A percentile compares a stretch with the other conserved stretches of the same genome.
Conservation (phyloP, 306 rosid species). For the Dalbergia cochinchinensis region DNA sequence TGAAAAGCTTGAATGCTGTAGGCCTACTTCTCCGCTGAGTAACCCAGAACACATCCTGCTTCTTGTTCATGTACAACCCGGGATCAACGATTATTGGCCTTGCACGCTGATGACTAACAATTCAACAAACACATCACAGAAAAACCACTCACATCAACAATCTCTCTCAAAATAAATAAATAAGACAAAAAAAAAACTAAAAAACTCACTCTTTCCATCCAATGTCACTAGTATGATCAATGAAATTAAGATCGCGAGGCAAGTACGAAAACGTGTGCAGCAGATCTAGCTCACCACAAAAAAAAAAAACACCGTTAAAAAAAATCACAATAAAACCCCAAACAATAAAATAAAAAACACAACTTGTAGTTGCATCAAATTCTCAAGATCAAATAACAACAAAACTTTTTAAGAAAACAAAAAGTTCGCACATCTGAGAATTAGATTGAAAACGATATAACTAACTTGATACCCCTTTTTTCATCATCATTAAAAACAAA, state of each 20-base stretch:
- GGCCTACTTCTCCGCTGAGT: conserved; percentile 97
- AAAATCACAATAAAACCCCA: background rate
- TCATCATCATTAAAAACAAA: too few relatives aligned
- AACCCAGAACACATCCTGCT: conserved; percentile 91
- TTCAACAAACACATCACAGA: conserved; percentile 15
- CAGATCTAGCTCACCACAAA: conserved; percentile 75
- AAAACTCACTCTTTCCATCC: conserved; percentile 97
- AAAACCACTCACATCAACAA: conserved; percentile 37
- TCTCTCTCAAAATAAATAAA: conserved; percentile 1
- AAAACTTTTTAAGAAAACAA: background rate
- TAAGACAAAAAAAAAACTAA: background rate
- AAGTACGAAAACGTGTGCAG: conserved; percentile 88
- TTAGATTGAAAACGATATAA: too few relatives aligned
- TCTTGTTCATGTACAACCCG: conserved; percentile 90
- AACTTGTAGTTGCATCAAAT: background rate
- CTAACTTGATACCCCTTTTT: too few relatives aligned
- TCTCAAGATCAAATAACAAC: conserved; percentile 5
- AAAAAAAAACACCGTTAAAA: conserved; percentile 20
- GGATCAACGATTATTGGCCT: conserved; percentile 94
- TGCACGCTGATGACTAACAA: conserved; percentile 77
- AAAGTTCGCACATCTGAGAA: too few relatives aligned
- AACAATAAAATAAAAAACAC: background rate
- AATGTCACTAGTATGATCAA: conserved; percentile 95
- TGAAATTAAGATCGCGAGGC: conserved; percentile 96
- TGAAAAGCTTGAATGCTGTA: conserved; percentile 95